phyloP scores from a whole-genome alignment of 106 monocot genomes.

The Dactylorhiza incarnata region DNA sequence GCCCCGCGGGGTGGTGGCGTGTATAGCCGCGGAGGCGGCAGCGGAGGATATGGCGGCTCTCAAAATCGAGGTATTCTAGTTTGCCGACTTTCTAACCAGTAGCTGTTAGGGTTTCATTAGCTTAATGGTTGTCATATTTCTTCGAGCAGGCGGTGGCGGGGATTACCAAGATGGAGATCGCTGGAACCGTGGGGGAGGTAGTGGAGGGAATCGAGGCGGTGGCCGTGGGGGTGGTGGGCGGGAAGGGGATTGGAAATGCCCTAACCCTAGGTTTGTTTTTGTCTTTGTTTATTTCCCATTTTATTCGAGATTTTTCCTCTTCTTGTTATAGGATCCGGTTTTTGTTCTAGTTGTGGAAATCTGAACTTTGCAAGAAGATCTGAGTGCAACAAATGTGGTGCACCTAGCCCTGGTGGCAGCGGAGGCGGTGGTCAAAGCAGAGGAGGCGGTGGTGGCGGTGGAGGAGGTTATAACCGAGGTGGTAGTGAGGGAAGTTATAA shows the following conservation, averaged over 20 bases:
- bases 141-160: constrained; percentile 16
- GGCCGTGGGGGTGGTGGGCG: constrained; percentile 54
- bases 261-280: constrained; percentile 54
- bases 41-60: constrained; percentile 37
- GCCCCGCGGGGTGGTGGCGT: constrained; percentile 27
- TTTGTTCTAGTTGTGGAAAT: constrained; percentile 71
- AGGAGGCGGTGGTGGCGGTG: constrained; percentile 14
- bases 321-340: not conserved
- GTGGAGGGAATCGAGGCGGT: constrained; percentile 40
- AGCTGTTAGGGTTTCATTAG: not conserved
- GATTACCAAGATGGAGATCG: constrained; percentile 40
- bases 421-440: constrained; percentile 40
- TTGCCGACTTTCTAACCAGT: not conserved
- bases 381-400: constrained; percentile 93
- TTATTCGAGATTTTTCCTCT: not conserved
- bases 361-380: constrained; percentile 87
- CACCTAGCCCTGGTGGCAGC: constrained; percentile 50
- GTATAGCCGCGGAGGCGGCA: constrained; percentile 16
- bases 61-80: constrained; percentile 23
- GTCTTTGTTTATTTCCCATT: not conserved
- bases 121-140: too few species aligned
- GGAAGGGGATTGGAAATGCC: constrained; percentile 95
- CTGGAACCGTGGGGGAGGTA: constrained; percentile 24
- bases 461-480: constrained; percentile 16
- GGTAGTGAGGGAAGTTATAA: constrained; percentile 25